Evolutionary conservation across 257 asterid species (phyloP), one percentile per base, ranked within the genome.

Genomic region (Nicotiana knightiana): DNA sequence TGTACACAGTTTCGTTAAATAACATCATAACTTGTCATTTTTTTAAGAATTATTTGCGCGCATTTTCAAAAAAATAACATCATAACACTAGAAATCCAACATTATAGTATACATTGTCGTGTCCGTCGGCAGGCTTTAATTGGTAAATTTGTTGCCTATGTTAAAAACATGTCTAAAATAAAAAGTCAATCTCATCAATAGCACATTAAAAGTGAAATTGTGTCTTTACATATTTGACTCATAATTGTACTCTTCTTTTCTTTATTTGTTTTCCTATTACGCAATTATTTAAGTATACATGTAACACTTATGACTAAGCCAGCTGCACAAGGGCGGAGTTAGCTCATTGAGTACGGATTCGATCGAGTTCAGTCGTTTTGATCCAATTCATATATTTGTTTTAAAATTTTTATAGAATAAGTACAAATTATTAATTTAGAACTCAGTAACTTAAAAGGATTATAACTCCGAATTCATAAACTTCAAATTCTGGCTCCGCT

Each of bases 201-300:
- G 26, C 2, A 73, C 12, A 73, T 46, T 46, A 71, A 71, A 73
- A 73, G 79, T 48, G 7, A 73, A 51, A 73, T 26, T 48, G 37
- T 73, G 63, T 73, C 79, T 73, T 73, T 26, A 73, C 63, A 75
- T 75, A 75, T 75, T 75, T 75, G 79, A 75, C 63, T 75, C 79
- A 75, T 75, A 51, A 51, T 75, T 75, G 46, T 26, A 51, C 63
- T 75, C 26, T 48, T 35, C 16, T 28, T 28, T 64, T 64, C 4
- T 5, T 73, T 71, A 5, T 48, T 73, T 13, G 16, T 48, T 48
- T 73, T 71, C 6, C 78, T 71, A 5, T 21, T 12, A 32, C 5
- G 12, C 59, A 61, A 58, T n/a, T 48, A 61, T 48, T 59, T 58
- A 15, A 26, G 39, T 57, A 79, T 32, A 32, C 33, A 32, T 79